Conservation (phyloP, 768 basidiomycete species). For the Lactarius deliciosus region DNA sequence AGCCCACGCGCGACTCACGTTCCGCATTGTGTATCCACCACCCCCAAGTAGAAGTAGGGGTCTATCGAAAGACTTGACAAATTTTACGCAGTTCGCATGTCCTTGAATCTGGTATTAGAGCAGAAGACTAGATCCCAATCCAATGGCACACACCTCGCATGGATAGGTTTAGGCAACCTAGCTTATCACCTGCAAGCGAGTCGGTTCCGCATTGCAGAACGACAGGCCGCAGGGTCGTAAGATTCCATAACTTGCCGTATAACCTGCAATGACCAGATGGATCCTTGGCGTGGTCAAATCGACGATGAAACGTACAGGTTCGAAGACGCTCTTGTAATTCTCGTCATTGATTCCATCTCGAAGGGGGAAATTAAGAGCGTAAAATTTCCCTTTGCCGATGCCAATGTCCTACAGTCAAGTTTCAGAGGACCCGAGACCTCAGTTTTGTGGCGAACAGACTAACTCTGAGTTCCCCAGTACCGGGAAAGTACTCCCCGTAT, state of each 20-base stretch:
- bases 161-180: slow-evolving; percentile 93
- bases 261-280: slow-evolving; percentile 51
- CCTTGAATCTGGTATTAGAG: slow-evolving; percentile 48
- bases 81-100: slow-evolving; percentile 96
- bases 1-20: slow-evolving; percentile 96
- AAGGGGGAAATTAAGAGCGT: slow-evolving; percentile 91
- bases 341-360: slow-evolving; percentile 95
- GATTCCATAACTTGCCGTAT: slow-evolving; percentile 92
- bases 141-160: slow-evolving; percentile 67
- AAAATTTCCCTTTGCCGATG: slow-evolving; percentile 91
- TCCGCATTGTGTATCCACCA: slow-evolving; percentile 98
- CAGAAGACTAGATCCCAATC: not conserved
- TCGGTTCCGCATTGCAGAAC: slow-evolving; percentile 98
- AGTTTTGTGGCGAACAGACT: slow-evolving; percentile 32
- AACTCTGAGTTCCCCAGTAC: slow-evolving; percentile 94
- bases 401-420: slow-evolving; percentile 70
- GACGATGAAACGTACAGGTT: slow-evolving; percentile 63
- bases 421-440: not conserved
- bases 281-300: slow-evolving; percentile 3
- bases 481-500: slow-evolving; percentile 98
- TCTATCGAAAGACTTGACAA: slow-evolving; percentile 94
- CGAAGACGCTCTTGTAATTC: slow-evolving; percentile 92
- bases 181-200: slow-evolving; percentile 92
- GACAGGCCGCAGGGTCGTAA: slow-evolving; percentile 92
- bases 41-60: slow-evolving; percentile 94